Base-by-base conservation (phyloP, 164 flowering plant species). In the Cinnamomum micranthum region DNA sequence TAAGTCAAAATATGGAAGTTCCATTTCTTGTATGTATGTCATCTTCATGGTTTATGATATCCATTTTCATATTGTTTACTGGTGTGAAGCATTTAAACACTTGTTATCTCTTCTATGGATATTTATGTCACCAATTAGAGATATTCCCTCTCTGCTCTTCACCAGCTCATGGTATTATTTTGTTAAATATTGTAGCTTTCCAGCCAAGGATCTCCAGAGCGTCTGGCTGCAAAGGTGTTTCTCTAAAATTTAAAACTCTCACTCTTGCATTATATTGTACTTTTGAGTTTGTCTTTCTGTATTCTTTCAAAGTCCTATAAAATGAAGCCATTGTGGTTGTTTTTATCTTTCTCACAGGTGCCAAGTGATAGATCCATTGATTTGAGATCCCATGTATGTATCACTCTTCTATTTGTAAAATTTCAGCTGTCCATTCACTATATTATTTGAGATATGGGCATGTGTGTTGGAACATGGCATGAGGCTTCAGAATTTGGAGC, bases 361-460 rank as follows among this genome's bases (percentile, higher is more conserved):
- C 76, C 51, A 20, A 66, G 41, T 50, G 76, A 74, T 51, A 55
- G 71, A 74, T 67, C 76, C 27, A 50, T 74, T 19, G 76, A 74
- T 55, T 55, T 52, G 22, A 66, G 76, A 74, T 20, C 76, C 71
- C 76, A 74, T 27, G 76, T 74, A 52, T 66, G 71, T 51, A 47
- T 28, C 55, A 47, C 47, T 69, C 47, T 10, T 22, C 25, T 23
- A 47, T 41, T 50, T 19, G 24, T 69, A 9, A 9, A 13, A 3
- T 22, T 69, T 41, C 14, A 35, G 55, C 19, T 67, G 11, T 11
- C 5, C 9, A 28, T 67, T 67, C 47, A 17, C 70, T 67, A 67
- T 28, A 14, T 67, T 10, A 67, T 41, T 67, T 67, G 67, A 17
- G 47, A 19, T 19, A 23, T 64, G 67, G 25, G 33, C 28, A 64